Evolutionary conservation across 495 filamentous ascomycete genomes (phyloP), one percentile per base, ranked within the genome.

Genomic region (Penicillium salamii): DNA sequence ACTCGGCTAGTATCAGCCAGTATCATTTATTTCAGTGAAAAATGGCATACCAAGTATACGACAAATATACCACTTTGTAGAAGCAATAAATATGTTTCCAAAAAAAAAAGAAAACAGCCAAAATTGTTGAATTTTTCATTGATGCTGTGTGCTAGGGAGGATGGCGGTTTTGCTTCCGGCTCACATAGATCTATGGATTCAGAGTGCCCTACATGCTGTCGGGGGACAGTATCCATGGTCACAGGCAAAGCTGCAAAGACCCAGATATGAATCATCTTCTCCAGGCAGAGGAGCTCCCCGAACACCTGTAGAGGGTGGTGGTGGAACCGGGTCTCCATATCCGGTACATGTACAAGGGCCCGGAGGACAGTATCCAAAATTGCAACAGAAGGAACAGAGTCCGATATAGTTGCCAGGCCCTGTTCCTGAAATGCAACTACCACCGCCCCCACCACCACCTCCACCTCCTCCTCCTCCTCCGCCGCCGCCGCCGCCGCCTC

Each of bases 201-300:
- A 53, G 2, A 15, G 14, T 1, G 14, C 28, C n/a, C 35, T 60
- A 51, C 73, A 76, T 0, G 71, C 70, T 8, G 59, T 66, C 0
- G 58, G 40, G 2, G 73, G 73, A 47, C 71, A 75, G 42, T 73
- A 77, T 2, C 68, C 72, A 50, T 69, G 62, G 35, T 59, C 53
- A 19, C 74, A 77, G 11, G 64, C 55, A 28, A 71, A 77, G 21
- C 63, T 64, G 53, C 74, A 77, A 6, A 77, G 59, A 1, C 68
- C 74, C 5, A 59, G 32, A 42, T 76, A 76, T 0, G 62, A 63
- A 18, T 63, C 54, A 49, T 69, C 66, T 17, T 68, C 55, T 2
- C 62, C 59, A 1, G 53, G 28, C 3, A 65, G 46, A 6, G 69
- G 67, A 7, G 61, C 40, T 0, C 74, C 71, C n/a, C 46, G 48